Base-by-base conservation (phyloP, 176 grass and related monocot species). In the Juncus effusus region DNA sequence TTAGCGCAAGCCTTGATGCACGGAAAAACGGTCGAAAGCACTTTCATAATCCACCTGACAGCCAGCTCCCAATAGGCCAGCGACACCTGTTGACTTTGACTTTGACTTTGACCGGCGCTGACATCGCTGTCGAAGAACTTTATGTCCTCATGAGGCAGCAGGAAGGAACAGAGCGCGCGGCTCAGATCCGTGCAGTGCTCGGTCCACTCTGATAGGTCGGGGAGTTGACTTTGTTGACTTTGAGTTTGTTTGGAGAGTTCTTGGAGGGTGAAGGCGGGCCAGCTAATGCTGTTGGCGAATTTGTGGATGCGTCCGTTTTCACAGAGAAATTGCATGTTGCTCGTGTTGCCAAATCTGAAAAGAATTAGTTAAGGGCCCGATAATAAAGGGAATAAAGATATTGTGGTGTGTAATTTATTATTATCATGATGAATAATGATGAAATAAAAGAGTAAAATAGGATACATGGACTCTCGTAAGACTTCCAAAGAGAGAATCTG, bases 31-130 rank as follows among this genome's bases (percentile, higher is more conserved):
- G 93, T 97, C 44, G 82, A 70, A 76, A 97, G 80, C 85, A 92
- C 85, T 77, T 89, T 97, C 62, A 97, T 86, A 50, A 92, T 79
- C 88, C 93, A 97, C 63, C 88, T 86, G 39, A 74, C 83, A 77
- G 85, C 85, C 85, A 92, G 93, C 58, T 97, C 93, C 82, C 93
- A 89, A 76, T 92, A 97, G 42, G 82, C 93, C 70, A 92, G 74
- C 16, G 93, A 86, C 64, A 86, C 75, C 77, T 84, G 79, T 40
- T 82, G 64, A 40, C 79, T 84, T 77, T 78, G 80, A 58, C 38
- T 39, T 14, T 59, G 67, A 71, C 67, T 71, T 71, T 59, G 54
- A 71, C 54, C 67, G 56, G 67, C 52, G 67, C 60, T 72, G 60
- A 73, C 45, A 82, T 79, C 54, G 64, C 75, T 68, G 77, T 84